phyloP scores from a whole-genome alignment of 164 flowering plant species.

The Kingdonia uniflora region DNA sequence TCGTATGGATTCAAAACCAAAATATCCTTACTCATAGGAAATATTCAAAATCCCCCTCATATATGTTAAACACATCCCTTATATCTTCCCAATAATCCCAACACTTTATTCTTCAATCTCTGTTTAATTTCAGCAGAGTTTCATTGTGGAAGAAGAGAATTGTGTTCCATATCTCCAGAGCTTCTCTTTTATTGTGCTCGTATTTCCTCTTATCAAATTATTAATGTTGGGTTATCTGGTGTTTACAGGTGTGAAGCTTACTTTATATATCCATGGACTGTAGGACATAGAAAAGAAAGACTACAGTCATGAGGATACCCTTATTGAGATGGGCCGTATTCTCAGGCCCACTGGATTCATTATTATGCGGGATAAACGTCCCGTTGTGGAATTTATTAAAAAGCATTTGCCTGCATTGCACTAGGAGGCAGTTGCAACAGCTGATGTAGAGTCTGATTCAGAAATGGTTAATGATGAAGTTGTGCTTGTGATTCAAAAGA shows the following conservation, averaged over 20 bases:
- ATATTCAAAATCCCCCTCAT: too few species aligned
- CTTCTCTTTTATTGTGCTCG: too few species aligned
- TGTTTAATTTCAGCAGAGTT: too few species aligned
- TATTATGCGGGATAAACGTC: slow-evolving; percentile 48
- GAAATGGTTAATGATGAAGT: slow-evolving; percentile 43
- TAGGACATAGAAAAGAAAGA: slow-evolving; percentile 65
- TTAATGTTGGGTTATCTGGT: slow-evolving; percentile 2
- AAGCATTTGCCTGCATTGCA: slow-evolving; percentile 53
- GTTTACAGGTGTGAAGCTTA: slow-evolving; percentile 73
- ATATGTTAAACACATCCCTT: too few species aligned
- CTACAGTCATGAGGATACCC: slow-evolving; percentile 64
- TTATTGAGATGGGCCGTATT: slow-evolving; percentile 72
- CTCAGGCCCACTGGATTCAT: slow-evolving; percentile 77
- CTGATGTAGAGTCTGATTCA: slow-evolving; percentile 24
- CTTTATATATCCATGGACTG: slow-evolving; percentile 74
- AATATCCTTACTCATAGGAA: too few species aligned
- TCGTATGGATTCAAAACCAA: background rate
- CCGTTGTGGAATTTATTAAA: slow-evolving; percentile 50
- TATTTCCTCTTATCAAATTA: too few species aligned
- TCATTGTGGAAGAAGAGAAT: too few species aligned
- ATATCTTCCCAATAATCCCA: too few species aligned
- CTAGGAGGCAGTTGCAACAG: slow-evolving; percentile 57
- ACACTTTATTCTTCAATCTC: too few species aligned
- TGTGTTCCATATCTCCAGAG: too few species aligned
- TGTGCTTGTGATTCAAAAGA: slow-evolving; percentile 56